Base-by-base conservation (phyloP, 2,329 filamentous ascomycete species). In the Alternaria ventricosa region DNA sequence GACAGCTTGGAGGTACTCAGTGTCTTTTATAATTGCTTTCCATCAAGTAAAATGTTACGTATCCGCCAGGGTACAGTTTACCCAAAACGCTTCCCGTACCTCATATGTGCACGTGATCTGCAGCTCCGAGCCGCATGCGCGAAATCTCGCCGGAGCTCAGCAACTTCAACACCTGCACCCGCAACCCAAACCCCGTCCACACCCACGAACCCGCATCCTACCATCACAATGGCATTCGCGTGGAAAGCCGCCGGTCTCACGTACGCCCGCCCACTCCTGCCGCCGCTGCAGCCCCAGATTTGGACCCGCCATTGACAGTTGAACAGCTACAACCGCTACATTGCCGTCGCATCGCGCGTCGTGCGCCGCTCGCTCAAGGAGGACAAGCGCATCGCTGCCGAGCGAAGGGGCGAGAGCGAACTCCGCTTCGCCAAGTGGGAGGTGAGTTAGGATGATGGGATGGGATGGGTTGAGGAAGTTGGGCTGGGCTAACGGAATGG, bases 191-290 rank as follows among this genome's bases (percentile, higher is more conserved):
- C 64, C 68, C 64, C 70, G 64, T 65, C 67, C 70, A 63, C 64
- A 67, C 61, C 67, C 66, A 67, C 70, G 55, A 71, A 71, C 51
- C 68, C 73, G 49, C 69, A 70, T 68, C 69, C 71, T 67, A 76
- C 78, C 80, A 76, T 79, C 88, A 93, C 88, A 86, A 99, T 98
- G 96, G 87, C 92, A 85, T 95, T 94, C 87, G 93, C 94, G 82
- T 99, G 95, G 96, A 98, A 97, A 92, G 89, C 94, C 81, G 93
- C 96, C 83, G 96, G 96, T 85, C 87, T 98, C 82, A 96, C 90
- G 94, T 97, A 92, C 83, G 93, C 87, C 41, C 36, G 11, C 28
- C 44, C 60, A 23, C 28, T 5, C 15, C 18, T 54, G 22, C 65
- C 18, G 25, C 10, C 41, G 45, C 53, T 30, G 50, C 30, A 57